These are phyloP conservation scores for Sporisorium exsertum DNA, from an alignment of 1,284 basidiomycete genomes.

Conservation along the genomic window DNA sequence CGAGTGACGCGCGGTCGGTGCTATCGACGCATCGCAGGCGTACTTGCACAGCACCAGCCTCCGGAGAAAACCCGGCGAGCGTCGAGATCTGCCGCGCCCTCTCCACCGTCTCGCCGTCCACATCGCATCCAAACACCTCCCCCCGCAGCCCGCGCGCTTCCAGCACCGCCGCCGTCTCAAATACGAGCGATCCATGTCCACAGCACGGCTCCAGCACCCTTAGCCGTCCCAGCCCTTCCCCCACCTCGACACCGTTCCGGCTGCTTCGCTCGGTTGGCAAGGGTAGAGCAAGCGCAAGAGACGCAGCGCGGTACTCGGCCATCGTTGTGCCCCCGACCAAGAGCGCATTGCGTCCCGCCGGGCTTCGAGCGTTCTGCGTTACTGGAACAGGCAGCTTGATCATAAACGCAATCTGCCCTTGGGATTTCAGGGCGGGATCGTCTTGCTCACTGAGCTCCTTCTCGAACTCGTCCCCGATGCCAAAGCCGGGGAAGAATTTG, in stretches of 20 bases:
- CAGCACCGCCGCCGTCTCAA: slow-evolving; percentile 49
- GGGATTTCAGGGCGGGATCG: slow-evolving; percentile 22
- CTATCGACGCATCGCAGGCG: slow-evolving; percentile 25
- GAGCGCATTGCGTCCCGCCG: slow-evolving; percentile 34
- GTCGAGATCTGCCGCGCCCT: slow-evolving; percentile 28
- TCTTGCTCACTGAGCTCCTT: slow-evolving; percentile 28
- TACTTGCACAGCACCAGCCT: slow-evolving; percentile 10
- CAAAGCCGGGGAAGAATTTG: slow-evolving; percentile 52
- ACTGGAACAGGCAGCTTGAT: slow-evolving; percentile 31
- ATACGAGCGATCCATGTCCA: slow-evolving; percentile 42
- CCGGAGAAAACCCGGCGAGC: slow-evolving; percentile 25
- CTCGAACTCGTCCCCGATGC: slow-evolving; percentile 49
- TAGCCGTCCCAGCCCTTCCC: slow-evolving; percentile 8
- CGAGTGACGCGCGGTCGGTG: slow-evolving; percentile 19
- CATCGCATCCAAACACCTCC: slow-evolving; percentile 42
- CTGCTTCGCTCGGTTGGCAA: slow-evolving; percentile 21
- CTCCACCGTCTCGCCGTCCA: slow-evolving; percentile 31
- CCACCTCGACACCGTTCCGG: slow-evolving; percentile 12
- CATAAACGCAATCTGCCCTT: slow-evolving; percentile 45
- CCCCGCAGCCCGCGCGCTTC: slow-evolving; percentile 34
- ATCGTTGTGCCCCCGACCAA: slow-evolving; percentile 48
- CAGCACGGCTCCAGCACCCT: slow-evolving; percentile 51
- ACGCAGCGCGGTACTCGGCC: slow-evolving; percentile 48
- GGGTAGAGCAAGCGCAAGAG: slow-evolving; percentile 39
- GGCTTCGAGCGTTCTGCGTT: slow-evolving; percentile 13